Evolutionary conservation across 352 stramenopile species (phyloP).

Genomic region (Globisporangium nagaii): DNA sequence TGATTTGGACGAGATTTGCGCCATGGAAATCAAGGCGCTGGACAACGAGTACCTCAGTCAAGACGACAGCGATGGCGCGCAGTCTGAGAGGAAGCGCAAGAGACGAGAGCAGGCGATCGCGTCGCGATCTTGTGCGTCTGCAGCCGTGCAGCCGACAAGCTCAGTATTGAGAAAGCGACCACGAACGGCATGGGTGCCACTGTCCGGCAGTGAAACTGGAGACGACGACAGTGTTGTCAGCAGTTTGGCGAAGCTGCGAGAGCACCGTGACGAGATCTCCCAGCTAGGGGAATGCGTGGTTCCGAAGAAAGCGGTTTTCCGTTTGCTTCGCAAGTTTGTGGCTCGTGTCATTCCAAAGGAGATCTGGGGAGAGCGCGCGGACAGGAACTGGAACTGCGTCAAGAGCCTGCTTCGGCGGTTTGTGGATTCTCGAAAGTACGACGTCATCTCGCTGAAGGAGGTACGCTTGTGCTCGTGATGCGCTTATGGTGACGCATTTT

Average conservation of each 20-base stretch:
- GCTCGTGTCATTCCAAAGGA: constrained; percentile 47
- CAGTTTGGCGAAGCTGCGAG: constrained; percentile 31
- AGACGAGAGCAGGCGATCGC: constrained; percentile 41
- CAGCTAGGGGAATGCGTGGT: constrained; percentile 31
- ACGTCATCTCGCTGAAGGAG: constrained; percentile 48
- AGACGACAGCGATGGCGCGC: constrained; percentile 17
- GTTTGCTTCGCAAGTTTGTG: constrained; percentile 47
- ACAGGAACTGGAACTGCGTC: constrained; percentile 52
- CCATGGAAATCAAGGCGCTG: constrained; percentile 23
- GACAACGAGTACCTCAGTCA: constrained; percentile 64
- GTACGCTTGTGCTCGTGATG: too few relatives aligned
- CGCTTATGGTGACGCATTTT: too few relatives aligned
- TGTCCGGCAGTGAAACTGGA: not conserved
- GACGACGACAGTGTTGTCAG: not conserved
- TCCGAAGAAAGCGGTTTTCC: constrained; percentile 40
- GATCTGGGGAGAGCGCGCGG: constrained; percentile 32
- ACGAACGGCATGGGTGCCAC: not conserved
- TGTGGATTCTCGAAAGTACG: constrained; percentile 50
- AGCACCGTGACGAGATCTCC: constrained; percentile 47
- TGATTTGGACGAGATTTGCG: constrained; percentile 5
- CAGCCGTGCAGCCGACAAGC: too few relatives aligned
- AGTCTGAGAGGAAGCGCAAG: constrained; percentile 36
- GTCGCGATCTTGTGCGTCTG: constrained; percentile 31
- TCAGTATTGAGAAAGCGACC: not conserved
- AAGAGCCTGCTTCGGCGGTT: constrained; percentile 40